phyloP scores from a whole-genome alignment of 202 grass and related monocot species.

The Miscanthus sacchariflorus region DNA sequence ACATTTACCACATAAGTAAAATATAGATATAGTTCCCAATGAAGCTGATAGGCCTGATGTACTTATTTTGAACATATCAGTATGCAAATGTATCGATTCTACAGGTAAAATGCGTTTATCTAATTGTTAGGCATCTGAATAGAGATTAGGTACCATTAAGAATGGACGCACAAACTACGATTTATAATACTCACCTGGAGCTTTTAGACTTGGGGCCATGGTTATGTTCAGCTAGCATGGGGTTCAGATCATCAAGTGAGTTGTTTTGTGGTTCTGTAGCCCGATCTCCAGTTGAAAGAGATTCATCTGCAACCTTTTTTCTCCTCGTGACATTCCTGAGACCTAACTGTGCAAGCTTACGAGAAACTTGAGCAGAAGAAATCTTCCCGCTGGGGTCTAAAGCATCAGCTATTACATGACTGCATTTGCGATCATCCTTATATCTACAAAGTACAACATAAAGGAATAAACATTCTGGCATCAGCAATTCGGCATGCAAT shows the following conservation, averaged over 20 bases:
- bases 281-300: conserved; percentile 44
- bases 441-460: conserved; percentile 61
- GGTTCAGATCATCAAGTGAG: conserved; percentile 6
- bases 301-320: conserved; percentile 45
- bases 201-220: conserved; percentile 40
- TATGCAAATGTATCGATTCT: conserved; percentile 28
- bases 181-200: conserved; percentile 55
- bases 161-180: conserved; percentile 32
- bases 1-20: conserved; percentile 9
- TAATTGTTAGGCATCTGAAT: conserved; percentile 30
- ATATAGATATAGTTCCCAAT: conserved; percentile 8
- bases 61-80: conserved; percentile 26
- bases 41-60: not conserved
- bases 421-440: conserved; percentile 77
- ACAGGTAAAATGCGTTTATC: conserved; percentile 28
- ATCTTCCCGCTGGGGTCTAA: conserved; percentile 82
- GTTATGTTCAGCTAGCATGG: conserved; percentile 38
- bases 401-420: conserved; percentile 81
- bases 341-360: conserved; percentile 85
- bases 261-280: conserved; percentile 42
- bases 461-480: conserved; percentile 39
- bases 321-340: conserved; percentile 62
- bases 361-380: conserved; percentile 77
- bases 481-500: not conserved
- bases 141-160: conserved; percentile 32